Percentiles rank a stretch among this genome's conserved stretches.
These are phyloP conservation scores for Chytridium lagenaria DNA, from an alignment of 371 early-diverging fungal species.

Conservation along the genomic window DNA sequence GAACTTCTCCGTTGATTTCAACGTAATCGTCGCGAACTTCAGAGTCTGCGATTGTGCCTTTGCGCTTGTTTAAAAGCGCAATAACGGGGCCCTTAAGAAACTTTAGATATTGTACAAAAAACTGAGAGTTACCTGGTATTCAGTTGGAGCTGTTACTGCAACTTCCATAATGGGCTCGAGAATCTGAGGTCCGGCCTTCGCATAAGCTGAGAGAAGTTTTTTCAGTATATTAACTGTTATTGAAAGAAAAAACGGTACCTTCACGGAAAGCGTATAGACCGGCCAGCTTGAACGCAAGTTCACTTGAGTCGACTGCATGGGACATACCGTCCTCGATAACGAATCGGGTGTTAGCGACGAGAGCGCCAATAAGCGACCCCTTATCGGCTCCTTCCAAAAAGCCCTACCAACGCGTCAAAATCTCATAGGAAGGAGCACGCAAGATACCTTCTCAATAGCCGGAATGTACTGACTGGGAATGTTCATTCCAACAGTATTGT, in stretches of 20 bases:
- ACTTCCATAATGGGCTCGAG: slow-evolving; percentile 98
- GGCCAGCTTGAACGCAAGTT: slow-evolving; percentile 95
- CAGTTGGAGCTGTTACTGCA: slow-evolving; percentile 84
- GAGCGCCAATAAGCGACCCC: slow-evolving; percentile 93
- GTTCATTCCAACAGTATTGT: slow-evolving; percentile 89
- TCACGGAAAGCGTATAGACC: slow-evolving; percentile 88
- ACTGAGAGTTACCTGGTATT: slow-evolving; percentile 73
- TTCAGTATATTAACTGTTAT: too few species aligned
- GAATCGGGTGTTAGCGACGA: slow-evolving; percentile 85
- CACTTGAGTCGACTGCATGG: slow-evolving; percentile 96
- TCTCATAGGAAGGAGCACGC: neutral
- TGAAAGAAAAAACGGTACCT: too few species aligned
- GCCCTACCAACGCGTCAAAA: slow-evolving; percentile 57
- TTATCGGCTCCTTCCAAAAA: slow-evolving; percentile 90
- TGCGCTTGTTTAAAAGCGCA: slow-evolving; percentile 93
- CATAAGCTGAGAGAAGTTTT: too few species aligned
- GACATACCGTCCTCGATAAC: slow-evolving; percentile 94
- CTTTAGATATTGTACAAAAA: neutral
- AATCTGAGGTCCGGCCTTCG: slow-evolving; percentile 80
- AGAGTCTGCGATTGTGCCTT: slow-evolving; percentile 92
- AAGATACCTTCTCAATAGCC: slow-evolving; percentile 86
- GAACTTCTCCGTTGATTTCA: slow-evolving; percentile 77
- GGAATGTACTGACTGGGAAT: slow-evolving; percentile 94
- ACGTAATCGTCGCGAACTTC: slow-evolving; percentile 95
- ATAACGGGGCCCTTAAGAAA: slow-evolving; percentile 73